A percentile compares a stretch with the other conserved stretches of the same genome.
Conservation (phyloP, 495 filamentous ascomycete species). For the Echria macrotheca region DNA sequence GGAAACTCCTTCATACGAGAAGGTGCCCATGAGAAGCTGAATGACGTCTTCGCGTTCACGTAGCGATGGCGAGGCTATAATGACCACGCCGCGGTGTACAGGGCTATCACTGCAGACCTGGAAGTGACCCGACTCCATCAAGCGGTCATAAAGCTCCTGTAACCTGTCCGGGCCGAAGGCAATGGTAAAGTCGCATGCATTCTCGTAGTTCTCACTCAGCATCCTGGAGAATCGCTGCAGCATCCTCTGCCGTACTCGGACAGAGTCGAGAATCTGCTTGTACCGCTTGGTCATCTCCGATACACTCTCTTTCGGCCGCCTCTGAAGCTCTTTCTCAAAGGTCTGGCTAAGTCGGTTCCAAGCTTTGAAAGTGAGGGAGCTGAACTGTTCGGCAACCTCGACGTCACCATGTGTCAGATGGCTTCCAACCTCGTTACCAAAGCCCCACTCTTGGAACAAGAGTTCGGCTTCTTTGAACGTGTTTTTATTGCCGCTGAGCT, state of each 20-base stretch:
- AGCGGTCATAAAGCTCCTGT: constrained; percentile 68
- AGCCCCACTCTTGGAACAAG: constrained; percentile 94
- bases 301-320: constrained; percentile 72
- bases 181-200: constrained; percentile 89
- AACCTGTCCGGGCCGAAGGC: constrained; percentile 60
- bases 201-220: constrained; percentile 88
- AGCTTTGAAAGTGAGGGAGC: constrained; percentile 85
- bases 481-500: constrained; percentile 94
- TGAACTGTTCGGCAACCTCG: constrained; percentile 98
- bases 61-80: constrained; percentile 79
- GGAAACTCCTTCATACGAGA: constrained; percentile 70
- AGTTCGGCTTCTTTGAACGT: constrained; percentile 99
- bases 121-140: constrained; percentile 85
- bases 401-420: constrained; percentile 88
- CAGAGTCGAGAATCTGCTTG: constrained; percentile 90
- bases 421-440: constrained; percentile 84
- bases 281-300: constrained; percentile 93
- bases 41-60: constrained; percentile 71
- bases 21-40: constrained; percentile 77
- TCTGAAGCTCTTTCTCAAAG: constrained; percentile 86
- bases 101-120: constrained; percentile 62
- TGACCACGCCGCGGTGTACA: constrained; percentile 67
- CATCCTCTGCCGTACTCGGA: constrained; percentile 87
- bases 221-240: constrained; percentile 72
- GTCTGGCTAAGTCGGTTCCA: constrained; percentile 79